These are phyloP conservation scores for Fereydounia khargensis DNA, from an alignment of 1,284 basidiomycete species.

Conservation along the genomic window DNA sequence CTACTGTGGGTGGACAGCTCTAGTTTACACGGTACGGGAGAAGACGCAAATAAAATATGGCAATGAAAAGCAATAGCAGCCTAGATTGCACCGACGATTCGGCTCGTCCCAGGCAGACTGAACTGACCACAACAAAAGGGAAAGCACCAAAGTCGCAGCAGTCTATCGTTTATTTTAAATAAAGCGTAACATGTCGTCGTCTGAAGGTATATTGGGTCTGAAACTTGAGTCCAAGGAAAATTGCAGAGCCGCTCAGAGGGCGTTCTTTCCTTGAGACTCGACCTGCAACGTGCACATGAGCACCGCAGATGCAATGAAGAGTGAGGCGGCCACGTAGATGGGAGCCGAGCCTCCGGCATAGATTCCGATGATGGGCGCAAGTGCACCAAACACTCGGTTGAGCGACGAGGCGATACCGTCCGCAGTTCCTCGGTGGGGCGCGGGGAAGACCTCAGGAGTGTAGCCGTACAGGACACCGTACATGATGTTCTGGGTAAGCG, in stretches of 20 bases:
- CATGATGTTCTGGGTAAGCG: slow-evolving; percentile 48
- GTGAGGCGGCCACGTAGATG: slow-evolving; percentile 41
- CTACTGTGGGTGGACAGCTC: no score
- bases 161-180: no score
- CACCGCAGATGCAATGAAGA: slow-evolving; percentile 45
- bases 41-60: no score
- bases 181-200: slow-evolving; percentile 2
- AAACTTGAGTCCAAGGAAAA: not conserved
- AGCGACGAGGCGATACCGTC: slow-evolving; percentile 50
- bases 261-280: slow-evolving; percentile 37
- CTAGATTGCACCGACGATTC: no score
- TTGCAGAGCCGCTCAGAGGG: no score
- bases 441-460: slow-evolving; percentile 53
- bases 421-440: slow-evolving; percentile 53
- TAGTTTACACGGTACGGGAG: no score
- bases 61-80: no score
- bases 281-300: slow-evolving; percentile 45
- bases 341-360: slow-evolving; percentile 36
- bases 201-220: not conserved
- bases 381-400: slow-evolving; percentile 48
- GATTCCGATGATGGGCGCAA: slow-evolving; percentile 53
- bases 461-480: slow-evolving; percentile 47
- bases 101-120: no score
- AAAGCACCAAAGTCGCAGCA: no score
- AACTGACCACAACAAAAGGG: no score